Percentiles rank a stretch among this genome's conserved stretches.
These are phyloP conservation scores for Apiotrichum laibachii DNA, from an alignment of 1,284 basidiomycete genomes.

Conservation along the genomic window DNA sequence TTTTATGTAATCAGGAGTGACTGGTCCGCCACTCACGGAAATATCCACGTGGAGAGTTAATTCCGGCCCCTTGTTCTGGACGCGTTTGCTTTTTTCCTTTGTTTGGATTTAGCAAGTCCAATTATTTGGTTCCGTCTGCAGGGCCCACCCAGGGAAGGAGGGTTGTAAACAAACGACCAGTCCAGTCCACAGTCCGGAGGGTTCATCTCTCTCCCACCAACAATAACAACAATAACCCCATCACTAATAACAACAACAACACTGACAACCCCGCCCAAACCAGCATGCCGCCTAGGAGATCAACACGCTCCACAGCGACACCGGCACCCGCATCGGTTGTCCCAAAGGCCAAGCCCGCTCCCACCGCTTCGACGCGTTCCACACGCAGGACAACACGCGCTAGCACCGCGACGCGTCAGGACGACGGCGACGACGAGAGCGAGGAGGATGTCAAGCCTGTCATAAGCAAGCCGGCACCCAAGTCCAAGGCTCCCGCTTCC, in stretches of 20 bases:
- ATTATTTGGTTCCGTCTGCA: too few species aligned
- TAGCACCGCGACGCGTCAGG: not conserved
- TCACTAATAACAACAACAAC: slow-evolving; percentile 1
- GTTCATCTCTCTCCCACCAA: not conserved
- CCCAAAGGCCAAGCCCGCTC: not conserved
- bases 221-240: slow-evolving; percentile 9
- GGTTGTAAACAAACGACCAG: not conserved
- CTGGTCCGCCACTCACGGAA: slow-evolving; percentile 1
- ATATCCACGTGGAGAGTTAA: not conserved
- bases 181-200: not conserved
- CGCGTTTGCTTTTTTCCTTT: slow-evolving; percentile 11
- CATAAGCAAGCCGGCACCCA: not conserved
- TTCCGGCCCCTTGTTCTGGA: not conserved
- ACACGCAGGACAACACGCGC: not conserved
- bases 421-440: not conserved
- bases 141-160: too few species aligned
- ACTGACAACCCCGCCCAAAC: slow-evolving; percentile 3
- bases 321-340: not conserved
- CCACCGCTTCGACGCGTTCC: not conserved
- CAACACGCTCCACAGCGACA: slow-evolving; percentile 8
- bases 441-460: slow-evolving; percentile 3
- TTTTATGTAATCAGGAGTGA: too few species aligned
- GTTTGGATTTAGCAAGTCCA: not conserved
- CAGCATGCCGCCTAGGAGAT: slow-evolving; percentile 20
- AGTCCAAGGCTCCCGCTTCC: not conserved